Evolutionary conservation across 352 stramenopile species (phyloP).

Genomic region (Aphanomyces astaci): DNA sequence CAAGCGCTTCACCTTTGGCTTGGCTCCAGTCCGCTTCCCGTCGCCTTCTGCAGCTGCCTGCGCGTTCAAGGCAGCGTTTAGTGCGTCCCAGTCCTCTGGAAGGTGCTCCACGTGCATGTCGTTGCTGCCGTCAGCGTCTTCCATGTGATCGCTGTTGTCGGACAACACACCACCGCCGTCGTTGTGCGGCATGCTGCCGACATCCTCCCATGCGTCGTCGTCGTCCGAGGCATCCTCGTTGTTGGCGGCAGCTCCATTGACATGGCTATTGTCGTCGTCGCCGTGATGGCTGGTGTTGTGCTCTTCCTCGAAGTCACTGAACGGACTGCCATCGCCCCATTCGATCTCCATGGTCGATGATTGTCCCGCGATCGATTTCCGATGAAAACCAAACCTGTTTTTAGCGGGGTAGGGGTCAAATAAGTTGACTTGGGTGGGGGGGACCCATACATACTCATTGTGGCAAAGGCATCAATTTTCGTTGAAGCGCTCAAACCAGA

Average conservation of each 20-base stretch:
- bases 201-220: slow-evolving; percentile 60
- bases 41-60: slow-evolving; percentile 25
- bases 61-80: slow-evolving; percentile 44
- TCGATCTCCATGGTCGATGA: slow-evolving; percentile 54
- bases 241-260: no score
- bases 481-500: no score
- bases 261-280: no score
- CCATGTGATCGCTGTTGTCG: slow-evolving; percentile 16
- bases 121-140: slow-evolving; percentile 21
- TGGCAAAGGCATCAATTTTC: no score
- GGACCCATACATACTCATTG: not conserved
- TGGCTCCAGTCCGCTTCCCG: slow-evolving; percentile 26
- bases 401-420: not conserved
- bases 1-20: slow-evolving; percentile 37
- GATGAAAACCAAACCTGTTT: not conserved
- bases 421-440: not conserved
- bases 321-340: slow-evolving; percentile 62
- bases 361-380: slow-evolving; percentile 38
- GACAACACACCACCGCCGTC: not conserved
- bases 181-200: slow-evolving; percentile 12
- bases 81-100: slow-evolving; percentile 56
- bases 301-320: slow-evolving; percentile 47
- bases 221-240: slow-evolving; percentile 13
- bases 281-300: slow-evolving; percentile 73
- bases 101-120: slow-evolving; percentile 29